Evolutionary conservation across 1,284 basidiomycete species (phyloP), one percentile per base, ranked within the genome.

Genomic region (Naganishia liquefaciens): DNA sequence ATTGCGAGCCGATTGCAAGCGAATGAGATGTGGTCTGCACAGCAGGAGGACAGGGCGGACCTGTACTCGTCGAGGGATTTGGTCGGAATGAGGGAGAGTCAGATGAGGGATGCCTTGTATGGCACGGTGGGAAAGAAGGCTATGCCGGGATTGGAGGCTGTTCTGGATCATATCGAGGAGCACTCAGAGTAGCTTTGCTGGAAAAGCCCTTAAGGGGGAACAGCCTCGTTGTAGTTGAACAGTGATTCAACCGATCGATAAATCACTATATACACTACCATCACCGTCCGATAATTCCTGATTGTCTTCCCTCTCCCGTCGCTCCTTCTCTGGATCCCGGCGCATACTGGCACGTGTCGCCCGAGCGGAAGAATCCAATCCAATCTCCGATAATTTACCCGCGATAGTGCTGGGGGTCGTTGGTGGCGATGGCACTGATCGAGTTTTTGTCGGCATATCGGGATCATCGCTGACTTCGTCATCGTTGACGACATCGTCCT

Each of bases 61-160:
- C 57, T 50, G n/a, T 25, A 49, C 10, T 47, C 46, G 17, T 47
- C 57, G 17, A 49, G 57, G 57, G 57, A 60, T 50, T 49, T 65
- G 64, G 51, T 65, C 42, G 57, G 30, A 6, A 55, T 65, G 49
- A 60, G 57, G 57, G 64, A 65, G 51, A 44, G 37, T 11, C 60
- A 37, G 30, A 52, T 58, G 42, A 33, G 58, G 40, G 64, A 65
- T 47, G 64, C 64, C 2, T 25, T 65, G 11, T 65, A 54, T 33
- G 64, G 64, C 17, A 65, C 64, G 21, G 55, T 65, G 7, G 55
- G 51, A 21, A 60, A 60, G 25, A 43, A 49, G 51, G 44, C 37
- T 2, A 60, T 58, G 51, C 64, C 64, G 28, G 64, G 64, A 7
- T 44, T 65, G n/a, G 64, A 65, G 28, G 55, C 64, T 21, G 64